phyloP scores from a whole-genome alignment of 2,329 filamentous ascomycete genomes.

The Venturia asperata region DNA sequence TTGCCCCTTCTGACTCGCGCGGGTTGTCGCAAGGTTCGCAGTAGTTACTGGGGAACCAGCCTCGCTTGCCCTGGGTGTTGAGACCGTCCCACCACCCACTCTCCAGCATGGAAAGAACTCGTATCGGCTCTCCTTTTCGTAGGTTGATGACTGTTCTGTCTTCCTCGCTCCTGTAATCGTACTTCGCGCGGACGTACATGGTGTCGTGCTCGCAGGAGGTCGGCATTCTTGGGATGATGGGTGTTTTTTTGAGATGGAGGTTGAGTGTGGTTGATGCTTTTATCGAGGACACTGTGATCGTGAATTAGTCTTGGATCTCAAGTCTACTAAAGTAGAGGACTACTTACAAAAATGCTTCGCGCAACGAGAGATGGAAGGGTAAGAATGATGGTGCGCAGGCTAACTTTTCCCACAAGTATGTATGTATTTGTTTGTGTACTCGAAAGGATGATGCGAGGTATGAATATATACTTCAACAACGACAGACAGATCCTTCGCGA shows the following conservation, averaged over 20 bases:
- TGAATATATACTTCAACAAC: not conserved
- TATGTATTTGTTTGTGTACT: not conserved
- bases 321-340: not conserved
- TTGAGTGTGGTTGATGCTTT: not conserved
- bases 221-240: not conserved
- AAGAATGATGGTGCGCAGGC: not conserved
- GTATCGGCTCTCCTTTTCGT: conserved; percentile 8
- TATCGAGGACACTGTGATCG: not conserved
- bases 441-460: not conserved
- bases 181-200: conserved; percentile 7
- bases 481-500: not conserved
- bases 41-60: conserved; percentile 6
- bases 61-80: not conserved
- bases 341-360: not conserved
- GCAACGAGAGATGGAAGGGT: not conserved
- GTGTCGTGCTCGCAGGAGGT: not conserved
- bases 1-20: not conserved
- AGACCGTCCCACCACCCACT: conserved; percentile 10
- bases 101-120: not conserved
- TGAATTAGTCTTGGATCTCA: not conserved
- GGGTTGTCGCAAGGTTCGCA: conserved; percentile 6
- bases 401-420: not conserved
- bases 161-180: not conserved
- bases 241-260: not conserved
- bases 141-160: not conserved